Conservation (phyloP, 2,329 filamentous ascomycete species). For the Alternaria brassicae region DNA sequence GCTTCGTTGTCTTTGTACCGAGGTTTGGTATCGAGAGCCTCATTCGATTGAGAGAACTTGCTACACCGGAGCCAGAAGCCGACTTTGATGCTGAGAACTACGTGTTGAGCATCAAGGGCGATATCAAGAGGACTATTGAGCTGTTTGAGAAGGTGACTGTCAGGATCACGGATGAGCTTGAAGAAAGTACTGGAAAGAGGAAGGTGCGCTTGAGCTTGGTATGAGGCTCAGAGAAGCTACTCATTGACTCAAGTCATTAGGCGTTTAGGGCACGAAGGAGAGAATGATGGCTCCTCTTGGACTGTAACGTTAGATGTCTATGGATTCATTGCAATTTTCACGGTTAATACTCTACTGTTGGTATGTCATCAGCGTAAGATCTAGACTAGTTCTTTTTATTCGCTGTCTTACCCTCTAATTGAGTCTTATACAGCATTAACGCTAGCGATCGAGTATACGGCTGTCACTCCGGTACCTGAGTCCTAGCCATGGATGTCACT, state of each 20-base stretch:
- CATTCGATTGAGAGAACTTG: conserved; percentile 84
- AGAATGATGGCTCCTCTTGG: background rate
- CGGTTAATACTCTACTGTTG: background rate
- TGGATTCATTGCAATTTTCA: background rate
- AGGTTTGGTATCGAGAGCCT: conserved; percentile 94
- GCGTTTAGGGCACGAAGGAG: background rate
- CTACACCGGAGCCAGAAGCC: conserved; percentile 75
- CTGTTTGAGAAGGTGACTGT: conserved; percentile 93
- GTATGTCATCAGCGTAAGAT: background rate
- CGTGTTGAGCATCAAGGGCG: conserved; percentile 67
- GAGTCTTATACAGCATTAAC: background rate
- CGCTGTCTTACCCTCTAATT: background rate
- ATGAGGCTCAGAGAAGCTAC: conserved; percentile 26
- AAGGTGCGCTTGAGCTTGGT: conserved; percentile 75
- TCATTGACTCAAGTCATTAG: background rate
- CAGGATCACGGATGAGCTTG: conserved; percentile 88
- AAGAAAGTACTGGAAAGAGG: conserved; percentile 94
- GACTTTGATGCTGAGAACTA: conserved; percentile 88
- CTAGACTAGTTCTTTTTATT: background rate
- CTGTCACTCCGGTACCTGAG: background rate
- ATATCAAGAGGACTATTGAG: conserved; percentile 69
- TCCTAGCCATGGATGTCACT: background rate
- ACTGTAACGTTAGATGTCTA: background rate
- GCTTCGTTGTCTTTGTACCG: conserved; percentile 94
- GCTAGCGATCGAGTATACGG: background rate